Base-by-base conservation (phyloP, 768 basidiomycete species). In the Lactarius trivialis region DNA sequence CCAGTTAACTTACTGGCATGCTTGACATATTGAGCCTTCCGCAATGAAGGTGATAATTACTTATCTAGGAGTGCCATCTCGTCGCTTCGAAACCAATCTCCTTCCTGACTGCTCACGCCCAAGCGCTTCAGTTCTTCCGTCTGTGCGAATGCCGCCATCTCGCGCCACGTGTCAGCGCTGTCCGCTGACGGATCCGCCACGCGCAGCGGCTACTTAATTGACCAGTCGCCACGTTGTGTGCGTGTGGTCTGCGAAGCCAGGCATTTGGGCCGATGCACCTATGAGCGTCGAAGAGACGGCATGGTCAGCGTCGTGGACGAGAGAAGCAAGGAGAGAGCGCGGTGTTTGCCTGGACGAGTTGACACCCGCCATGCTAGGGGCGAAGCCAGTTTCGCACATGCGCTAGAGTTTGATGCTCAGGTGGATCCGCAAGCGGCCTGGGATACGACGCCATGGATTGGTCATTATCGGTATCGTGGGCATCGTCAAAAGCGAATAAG, bases 121-220 rank as follows among this genome's bases (percentile, higher is more conserved):
- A 84, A 80, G 36, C 70, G 71, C 51, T 68, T 55, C 68, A 89
- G 86, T 61, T 79, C 82, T 0, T 76, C 74, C 19, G 82, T 82
- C 64, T 71, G 73, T 39, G 84, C 82, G 69, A 88, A 88, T 55
- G 79, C 79, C 19, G 91, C 89, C 92, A 99, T 95, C 8, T 96
- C 96, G 49, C 82, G 79, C 95, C 94, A 98, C 19, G 94, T 88
- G 68, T 95, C 92, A n/a, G n/a, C n/a, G n/a, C n/a, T n/a, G n/a
- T n/a, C n/a, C 62, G 85, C 66, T 17, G 74, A 64, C 0, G 89
- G 84, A 70, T 97, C 85, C 2, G 69, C 74, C 1, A 93, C 81
- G 51, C 79, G 72, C n/a, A 98, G 79, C 5, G 82, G 78, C 75
- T 89, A 88, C 60, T 87, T 87, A 15, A 91, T 88, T 0, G 55